Conservation (phyloP, 2,329 filamentous ascomycete genomes). For the Immersiporthe knoxdaviesiana region DNA sequence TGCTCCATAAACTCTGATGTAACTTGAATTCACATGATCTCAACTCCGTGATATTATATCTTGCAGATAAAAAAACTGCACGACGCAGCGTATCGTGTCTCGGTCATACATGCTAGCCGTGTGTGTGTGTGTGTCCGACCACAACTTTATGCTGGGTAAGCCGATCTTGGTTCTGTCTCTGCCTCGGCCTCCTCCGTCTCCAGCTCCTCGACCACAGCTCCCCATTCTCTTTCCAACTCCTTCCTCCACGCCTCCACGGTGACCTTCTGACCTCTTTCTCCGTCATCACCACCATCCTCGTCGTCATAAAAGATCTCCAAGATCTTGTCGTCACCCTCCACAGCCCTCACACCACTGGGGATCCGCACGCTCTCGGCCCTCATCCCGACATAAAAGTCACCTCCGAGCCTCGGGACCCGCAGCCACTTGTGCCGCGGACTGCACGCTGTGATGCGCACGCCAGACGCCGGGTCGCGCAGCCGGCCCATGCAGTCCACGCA, state of each 20-base stretch:
- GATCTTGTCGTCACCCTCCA: not conserved
- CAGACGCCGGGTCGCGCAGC: constrained; percentile 25
- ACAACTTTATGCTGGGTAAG: not conserved
- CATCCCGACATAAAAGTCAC: constrained; percentile 26
- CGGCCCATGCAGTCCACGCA: constrained; percentile 31
- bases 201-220: not conserved
- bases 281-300: no score
- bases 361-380: constrained; percentile 18
- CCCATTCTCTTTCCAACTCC: constrained; percentile 3
- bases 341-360: constrained; percentile 20
- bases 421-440: constrained; percentile 32
- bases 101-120: not conserved
- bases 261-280: not conserved
- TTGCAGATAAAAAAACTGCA: not conserved
- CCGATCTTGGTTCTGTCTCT: not conserved
- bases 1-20: not conserved
- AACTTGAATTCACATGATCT: not conserved
- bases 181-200: not conserved
- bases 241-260: constrained; percentile 10
- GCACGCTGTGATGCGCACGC: constrained; percentile 21
- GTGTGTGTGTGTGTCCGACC: not conserved
- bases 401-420: constrained; percentile 23
- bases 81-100: no score
- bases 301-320: not conserved
- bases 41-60: not conserved